Evolutionary conservation across 73 alveolate species (phyloP).

Genomic region (Paramecium caudatum): DNA sequence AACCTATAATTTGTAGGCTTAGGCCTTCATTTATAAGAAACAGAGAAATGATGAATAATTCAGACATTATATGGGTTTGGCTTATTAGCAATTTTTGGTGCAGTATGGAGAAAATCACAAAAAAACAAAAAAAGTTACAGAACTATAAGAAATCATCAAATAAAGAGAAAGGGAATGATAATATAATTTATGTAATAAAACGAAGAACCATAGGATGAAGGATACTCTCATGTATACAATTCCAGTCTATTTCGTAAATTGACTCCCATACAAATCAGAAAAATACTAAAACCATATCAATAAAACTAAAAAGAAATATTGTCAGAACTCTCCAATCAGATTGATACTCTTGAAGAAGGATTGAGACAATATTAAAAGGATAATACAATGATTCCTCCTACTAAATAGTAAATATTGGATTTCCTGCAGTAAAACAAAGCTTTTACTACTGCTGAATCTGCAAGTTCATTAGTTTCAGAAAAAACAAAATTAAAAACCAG

Average conservation of each 20-base stretch:
- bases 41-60: conserved; percentile 49
- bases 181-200: background rate
- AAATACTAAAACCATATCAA: background rate
- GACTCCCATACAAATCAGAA: conserved; percentile 2
- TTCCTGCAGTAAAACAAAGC: background rate
- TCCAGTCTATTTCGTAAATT: conserved; percentile 30
- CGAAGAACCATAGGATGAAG: conserved; percentile 1
- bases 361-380: conserved; percentile 17
- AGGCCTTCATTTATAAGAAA: conserved; percentile 63
- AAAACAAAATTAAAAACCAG: conserved; percentile 51
- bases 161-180: conserved; percentile 1
- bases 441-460: conserved; percentile 11
- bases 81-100: conserved; percentile 68
- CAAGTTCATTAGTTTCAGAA: conserved; percentile 5
- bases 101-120: conserved; percentile 64
- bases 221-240: background rate
- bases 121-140: conserved; percentile 69
- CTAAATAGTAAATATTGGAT: conserved; percentile 13
- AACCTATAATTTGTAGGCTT: conserved; percentile 43
- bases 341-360: conserved; percentile 23
- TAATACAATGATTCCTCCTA: conserved; percentile 33
- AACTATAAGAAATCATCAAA: conserved; percentile 65
- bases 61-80: conserved; percentile 67
- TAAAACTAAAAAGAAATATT: conserved; percentile 25
- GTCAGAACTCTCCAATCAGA: conserved; percentile 4